Base-by-base conservation (phyloP, 331 rosid genomes). In the Malus hybrid region DNA sequence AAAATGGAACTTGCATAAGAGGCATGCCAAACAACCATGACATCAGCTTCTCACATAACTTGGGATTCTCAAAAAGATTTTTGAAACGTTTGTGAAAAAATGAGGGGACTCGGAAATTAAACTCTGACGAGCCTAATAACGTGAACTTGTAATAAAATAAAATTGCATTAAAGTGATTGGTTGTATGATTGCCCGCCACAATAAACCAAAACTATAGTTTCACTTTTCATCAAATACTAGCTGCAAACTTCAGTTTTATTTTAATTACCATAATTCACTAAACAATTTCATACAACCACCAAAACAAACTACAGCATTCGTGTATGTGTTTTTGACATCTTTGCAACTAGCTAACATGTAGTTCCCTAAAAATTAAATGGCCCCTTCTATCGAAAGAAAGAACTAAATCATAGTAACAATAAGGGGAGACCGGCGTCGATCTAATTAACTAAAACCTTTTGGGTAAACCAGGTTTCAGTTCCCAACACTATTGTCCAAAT, bases 351-450 rank as follows among this genome's bases (percentile, higher is more conserved):
- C 86, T 79, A 65, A 31, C n/a, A 65, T 28, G 39, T 42, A 24
- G 62, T 70, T 74, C 36, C 82, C 86, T 79, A 65, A 24, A 56
- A 70, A 69, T 34, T 19, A 78, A 82, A 64, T 55, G 12, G 66
- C 73, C 73, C 68, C 78, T 66, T 60, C 59, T 18, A 29, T 44
- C 3, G 24, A 24, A 52, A 63, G 27, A 29, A 15, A 19, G 28
- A 16, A 3, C 2, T 64, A 52, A 65, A 15, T 27, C 24, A 44
- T 24, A 22, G 6, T 15, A 54, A 20, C 33, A 18, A 44, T 65
- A 39, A 44, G 7, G 10, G 27, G 3, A 34, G 70, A 64, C 22
- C 12, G 13, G 11, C 32, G 73, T 66, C 48, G 73, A 72, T 57
- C 61, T 61, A 29, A 73, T 62, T 67, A 72, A 77, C 76, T 67